Base-by-base conservation (phyloP, 1,284 basidiomycete genomes). In the Leccinum fuscescens region DNA sequence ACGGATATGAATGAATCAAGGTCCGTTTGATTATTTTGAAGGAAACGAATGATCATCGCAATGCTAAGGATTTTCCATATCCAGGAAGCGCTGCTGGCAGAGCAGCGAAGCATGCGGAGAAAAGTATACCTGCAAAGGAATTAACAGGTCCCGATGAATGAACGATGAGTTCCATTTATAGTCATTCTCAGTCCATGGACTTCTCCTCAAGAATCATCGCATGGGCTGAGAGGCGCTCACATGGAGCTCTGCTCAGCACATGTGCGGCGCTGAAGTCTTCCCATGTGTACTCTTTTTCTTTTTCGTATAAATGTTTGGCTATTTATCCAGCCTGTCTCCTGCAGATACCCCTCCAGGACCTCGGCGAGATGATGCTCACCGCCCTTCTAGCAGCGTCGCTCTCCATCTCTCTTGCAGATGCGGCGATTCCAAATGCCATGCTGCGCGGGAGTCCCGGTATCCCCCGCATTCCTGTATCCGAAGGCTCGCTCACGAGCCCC, bases 381-480 rank as follows among this genome's bases (percentile, higher is more conserved):
- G 22, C 33, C 3, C 37, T 54, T 4, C 8, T 69, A 1, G 54
- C 53, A 6, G 55, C 46, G 1, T 37, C 64, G n/a, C 24, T 68
- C 35, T 62, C 35, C 29, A 11, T 63, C 15, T 52, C 66, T 7
- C 56, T 72, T 35, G 53, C 31, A 44, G 59, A 62, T 42, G 69
- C 67, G 7, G 49, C 69, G 22, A 57, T 70, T 65, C 64, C 33
- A 20, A 64, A 61, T 44, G 58, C 62, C n/a, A 69, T 75, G 56
- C 62, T 66, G 4, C 64, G 64, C 9, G 59, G 65, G 8, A 58
- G 29, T 46, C 62, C 62, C 4, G 4, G 42, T 12, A 46, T 72
- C 6, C 68, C 65, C 11, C 22, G 48, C 22, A 22, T 71, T 27
- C 24, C 68, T 2, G 37, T 62, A 0, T 56, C 61, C 6, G 62